These are phyloP conservation scores for Gossypium longicalyx DNA, from an alignment of 345 rosid species.

Conservation along the genomic window DNA sequence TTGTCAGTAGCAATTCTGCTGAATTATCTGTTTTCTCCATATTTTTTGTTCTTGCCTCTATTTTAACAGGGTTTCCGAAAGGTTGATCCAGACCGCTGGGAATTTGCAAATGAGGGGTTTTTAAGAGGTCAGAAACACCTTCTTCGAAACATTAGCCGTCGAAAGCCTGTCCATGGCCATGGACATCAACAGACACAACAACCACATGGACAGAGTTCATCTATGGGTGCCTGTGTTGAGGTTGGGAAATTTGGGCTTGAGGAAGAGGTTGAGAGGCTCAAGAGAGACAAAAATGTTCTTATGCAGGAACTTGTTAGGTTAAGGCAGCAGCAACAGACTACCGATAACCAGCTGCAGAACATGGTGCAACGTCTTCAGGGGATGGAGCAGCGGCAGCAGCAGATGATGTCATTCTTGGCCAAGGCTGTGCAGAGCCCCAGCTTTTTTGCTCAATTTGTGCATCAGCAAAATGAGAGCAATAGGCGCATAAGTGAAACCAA, in stretches of 20 bases:
- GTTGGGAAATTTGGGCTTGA: constrained; percentile 97
- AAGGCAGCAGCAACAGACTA: constrained; percentile 93
- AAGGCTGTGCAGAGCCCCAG: constrained; percentile 95
- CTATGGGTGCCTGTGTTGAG: constrained; percentile 91
- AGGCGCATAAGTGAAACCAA: constrained; percentile 70
- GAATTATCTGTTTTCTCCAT: background rate
- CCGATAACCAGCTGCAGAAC: constrained; percentile 78
- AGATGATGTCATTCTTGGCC: constrained; percentile 93
- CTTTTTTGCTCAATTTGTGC: constrained; percentile 91
- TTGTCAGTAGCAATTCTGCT: background rate
- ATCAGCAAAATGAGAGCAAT: constrained; percentile 81
- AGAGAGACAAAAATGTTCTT: constrained; percentile 96
- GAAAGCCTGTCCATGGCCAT: constrained; percentile 82
- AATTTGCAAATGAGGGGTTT: constrained; percentile 92
- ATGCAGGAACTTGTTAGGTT: constrained; percentile 96
- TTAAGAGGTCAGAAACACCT: constrained; percentile 89
- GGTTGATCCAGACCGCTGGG: constrained; percentile 98
- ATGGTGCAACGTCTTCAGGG: constrained; percentile 93
- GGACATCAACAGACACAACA: constrained; percentile 60
- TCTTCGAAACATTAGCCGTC: constrained; percentile 65
- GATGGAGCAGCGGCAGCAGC: constrained; percentile 98
- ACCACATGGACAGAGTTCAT: constrained; percentile 59
- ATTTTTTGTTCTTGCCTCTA: background rate
- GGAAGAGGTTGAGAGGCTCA: constrained; percentile 96
- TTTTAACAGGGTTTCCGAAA: constrained; percentile 82